Conservation (phyloP, 2,329 filamentous ascomycete species). For the Podosphaera aphanis region DNA sequence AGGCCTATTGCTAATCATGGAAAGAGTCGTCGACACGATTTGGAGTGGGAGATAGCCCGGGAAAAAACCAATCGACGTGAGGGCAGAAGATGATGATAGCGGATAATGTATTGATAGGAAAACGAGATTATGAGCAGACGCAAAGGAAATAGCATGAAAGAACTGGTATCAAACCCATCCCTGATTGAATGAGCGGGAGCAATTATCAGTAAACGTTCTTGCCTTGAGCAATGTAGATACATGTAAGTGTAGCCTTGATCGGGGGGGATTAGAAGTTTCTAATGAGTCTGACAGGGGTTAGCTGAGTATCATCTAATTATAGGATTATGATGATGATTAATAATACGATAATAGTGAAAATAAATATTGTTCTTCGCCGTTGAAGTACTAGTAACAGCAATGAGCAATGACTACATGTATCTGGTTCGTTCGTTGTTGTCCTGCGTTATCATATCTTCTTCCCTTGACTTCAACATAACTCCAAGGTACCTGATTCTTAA, state of each 20-base stretch:
- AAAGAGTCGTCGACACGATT: background rate
- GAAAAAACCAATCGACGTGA: background rate
- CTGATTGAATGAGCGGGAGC: background rate
- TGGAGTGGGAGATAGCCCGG: background rate
- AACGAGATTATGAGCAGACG: background rate
- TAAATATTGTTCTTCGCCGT: too few relatives aligned
- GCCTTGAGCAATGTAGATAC: background rate
- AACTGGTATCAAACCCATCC: background rate
- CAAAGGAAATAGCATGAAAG: background rate
- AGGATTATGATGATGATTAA: background rate
- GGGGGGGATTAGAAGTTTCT: background rate
- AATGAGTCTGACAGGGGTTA: background rate
- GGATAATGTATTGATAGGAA: background rate
- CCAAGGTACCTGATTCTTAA: too few relatives aligned
- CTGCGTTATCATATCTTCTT: too few relatives aligned
- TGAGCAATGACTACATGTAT: too few relatives aligned
- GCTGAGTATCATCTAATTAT: background rate
- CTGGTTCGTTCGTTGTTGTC: too few relatives aligned
- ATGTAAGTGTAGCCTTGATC: background rate
- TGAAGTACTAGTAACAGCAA: too few relatives aligned
- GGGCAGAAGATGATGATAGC: background rate
- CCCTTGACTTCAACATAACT: too few relatives aligned
- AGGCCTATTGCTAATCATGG: background rate
- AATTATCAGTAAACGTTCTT: background rate
- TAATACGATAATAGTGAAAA: too few relatives aligned